Evolutionary conservation across 2,329 filamentous ascomycete species (phyloP).

Genomic region (Lachnellula arida): DNA sequence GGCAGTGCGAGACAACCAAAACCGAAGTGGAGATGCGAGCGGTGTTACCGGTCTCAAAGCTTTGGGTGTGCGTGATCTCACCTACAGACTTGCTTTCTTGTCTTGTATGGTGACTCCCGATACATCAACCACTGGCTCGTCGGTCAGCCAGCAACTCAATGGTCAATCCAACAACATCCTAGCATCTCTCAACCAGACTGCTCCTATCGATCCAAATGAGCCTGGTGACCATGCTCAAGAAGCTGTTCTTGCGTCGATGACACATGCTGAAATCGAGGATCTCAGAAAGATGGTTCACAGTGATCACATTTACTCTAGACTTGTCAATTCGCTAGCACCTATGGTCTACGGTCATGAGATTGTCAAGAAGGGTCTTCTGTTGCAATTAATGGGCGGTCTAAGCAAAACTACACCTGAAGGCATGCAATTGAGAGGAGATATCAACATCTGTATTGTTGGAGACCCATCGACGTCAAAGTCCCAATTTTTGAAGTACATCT

Average conservation of each 20-base stretch:
- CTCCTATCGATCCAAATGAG: constrained; percentile 61
- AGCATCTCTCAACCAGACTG: constrained; percentile 71
- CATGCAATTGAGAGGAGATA: constrained; percentile 92
- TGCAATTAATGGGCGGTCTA: constrained; percentile 95
- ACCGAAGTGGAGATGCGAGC: constrained; percentile 70
- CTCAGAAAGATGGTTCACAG: constrained; percentile 90
- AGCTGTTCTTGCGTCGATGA: constrained; percentile 81
- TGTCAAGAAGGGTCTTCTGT: constrained; percentile 91
- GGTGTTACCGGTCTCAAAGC: constrained; percentile 87
- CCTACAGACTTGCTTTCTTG: constrained; percentile 93
- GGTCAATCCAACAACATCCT: constrained; percentile 81
- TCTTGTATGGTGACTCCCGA: constrained; percentile 95
- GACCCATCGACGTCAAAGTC: constrained; percentile 97
- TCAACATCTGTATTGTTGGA: constrained; percentile 98
- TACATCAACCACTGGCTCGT: constrained; percentile 71
- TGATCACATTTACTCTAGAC: constrained; percentile 87
- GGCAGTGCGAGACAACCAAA: constrained; percentile 76
- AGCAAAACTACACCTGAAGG: constrained; percentile 88
- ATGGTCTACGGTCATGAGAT: constrained; percentile 98
- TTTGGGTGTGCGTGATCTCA: constrained; percentile 89
- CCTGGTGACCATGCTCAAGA: constrained; percentile 83
- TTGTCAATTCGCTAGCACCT: constrained; percentile 90
- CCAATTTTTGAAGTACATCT: constrained; percentile 97
- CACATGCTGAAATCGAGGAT: constrained; percentile 82
- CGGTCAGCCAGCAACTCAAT: constrained; percentile 61